Base-by-base conservation (phyloP, 371 early-diverging fungal genomes). In the Choanephora cucurbitarum region DNA sequence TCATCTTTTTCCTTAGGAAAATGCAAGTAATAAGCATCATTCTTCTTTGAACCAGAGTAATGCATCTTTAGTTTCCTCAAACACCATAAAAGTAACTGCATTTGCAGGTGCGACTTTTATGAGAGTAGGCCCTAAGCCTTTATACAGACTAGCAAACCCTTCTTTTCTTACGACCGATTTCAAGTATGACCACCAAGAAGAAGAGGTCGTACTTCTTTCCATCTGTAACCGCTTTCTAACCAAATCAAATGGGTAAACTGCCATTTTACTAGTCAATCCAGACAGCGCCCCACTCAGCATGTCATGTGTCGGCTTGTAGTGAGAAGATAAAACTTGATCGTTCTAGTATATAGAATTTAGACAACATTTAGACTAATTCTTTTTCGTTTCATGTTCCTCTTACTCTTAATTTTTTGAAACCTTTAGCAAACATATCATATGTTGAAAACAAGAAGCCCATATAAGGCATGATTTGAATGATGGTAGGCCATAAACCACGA, bases 241-340 rank as follows among this genome's bases (percentile, higher is more conserved):
- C 24, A 92, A 82, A 69, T 98, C 98, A 56, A 97, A 79, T 1
- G 97, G 97, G 80, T 93, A 95, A 15, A 96, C 90, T 3, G 75
- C 85, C 0, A 88, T 82, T 69, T 98, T 98, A 34, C 89, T 84
- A 23, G 92, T 57, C 7, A 90, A 70, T 2, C 97, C 96, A 0
- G 96, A 89, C 11, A 89, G 44, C 1, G 85, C 95, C 2, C 97
- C 97, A 57, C 87, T 80, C 3, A 91, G n/a, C 54, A 91, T 77
- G 39, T 94, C 89, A 53, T 87, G 84, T 34, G 58, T 55, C 21
- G 67, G 58, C 18, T 74, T 74, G 37, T 77, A 64, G n/a, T 45
- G 44, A 31, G 57, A 31, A 7, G 63, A 40, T 15, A 77, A 32
- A 10, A 59, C 42, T 8, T 58, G 51, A 39, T 69, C 61, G 17